Evolutionary conservation across 1,284 basidiomycete species (phyloP).

Genomic region (Hymenochaete sp.): DNA sequence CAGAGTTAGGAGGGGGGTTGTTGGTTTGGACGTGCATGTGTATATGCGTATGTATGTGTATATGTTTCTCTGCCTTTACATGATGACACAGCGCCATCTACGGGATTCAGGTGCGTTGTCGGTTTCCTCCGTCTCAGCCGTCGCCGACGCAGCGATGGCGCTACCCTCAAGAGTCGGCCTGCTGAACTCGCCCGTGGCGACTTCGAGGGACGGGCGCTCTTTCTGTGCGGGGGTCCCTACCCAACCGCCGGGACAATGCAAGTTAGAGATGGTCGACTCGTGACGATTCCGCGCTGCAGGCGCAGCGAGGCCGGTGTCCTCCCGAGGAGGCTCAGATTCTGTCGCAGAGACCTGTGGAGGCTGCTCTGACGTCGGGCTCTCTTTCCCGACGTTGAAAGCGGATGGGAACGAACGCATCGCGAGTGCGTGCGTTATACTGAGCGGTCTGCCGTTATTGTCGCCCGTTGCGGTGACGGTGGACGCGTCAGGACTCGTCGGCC

Average conservation of each 20-base stretch:
- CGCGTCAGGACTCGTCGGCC: slow-evolving; percentile 2
- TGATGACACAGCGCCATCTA: slow-evolving; percentile 13
- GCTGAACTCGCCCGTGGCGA: slow-evolving; percentile 15
- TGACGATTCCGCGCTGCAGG: slow-evolving; percentile 8
- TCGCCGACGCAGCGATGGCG: neutral
- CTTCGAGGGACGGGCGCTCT: slow-evolving; percentile 15
- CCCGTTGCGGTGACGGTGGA: neutral
- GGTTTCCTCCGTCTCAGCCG: neutral
- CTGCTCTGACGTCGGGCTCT: neutral
- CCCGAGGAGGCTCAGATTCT: neutral
- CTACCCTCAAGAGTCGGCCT: slow-evolving; percentile 8
- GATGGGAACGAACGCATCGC: slow-evolving; percentile 13
- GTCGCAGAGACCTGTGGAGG: neutral
- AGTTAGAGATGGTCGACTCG: slow-evolving; percentile 15
- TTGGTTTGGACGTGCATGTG: too few species aligned
- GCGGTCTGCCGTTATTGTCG: neutral
- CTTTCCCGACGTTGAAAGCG: slow-evolving; percentile 1
- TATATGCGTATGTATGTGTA: too few species aligned
- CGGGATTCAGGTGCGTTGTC: slow-evolving; percentile 1
- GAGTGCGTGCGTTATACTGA: slow-evolving; percentile 9
- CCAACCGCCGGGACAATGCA: slow-evolving; percentile 15
- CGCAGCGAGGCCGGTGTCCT: slow-evolving; percentile 5
- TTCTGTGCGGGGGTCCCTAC: slow-evolving; percentile 4
- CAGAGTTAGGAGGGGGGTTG: too few species aligned
- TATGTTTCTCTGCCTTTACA: too few species aligned